Conservation (phyloP, 768 basidiomycete genomes). For the Boletus barrowsii region DNA sequence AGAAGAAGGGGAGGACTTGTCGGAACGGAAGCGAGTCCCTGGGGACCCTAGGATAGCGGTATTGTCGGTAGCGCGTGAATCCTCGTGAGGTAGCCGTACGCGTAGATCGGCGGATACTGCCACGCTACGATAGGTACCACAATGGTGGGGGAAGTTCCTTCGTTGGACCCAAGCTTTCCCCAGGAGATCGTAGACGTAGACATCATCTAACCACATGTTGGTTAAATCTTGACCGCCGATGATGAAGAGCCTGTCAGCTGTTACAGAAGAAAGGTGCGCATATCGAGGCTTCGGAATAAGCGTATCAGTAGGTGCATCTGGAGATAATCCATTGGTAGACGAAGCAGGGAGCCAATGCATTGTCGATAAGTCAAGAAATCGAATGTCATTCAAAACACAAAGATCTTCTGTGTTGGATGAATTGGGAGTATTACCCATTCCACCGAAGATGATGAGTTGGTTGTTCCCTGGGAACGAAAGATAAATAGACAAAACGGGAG, state of each 20-base stretch:
- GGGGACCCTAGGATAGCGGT: constrained; percentile 48
- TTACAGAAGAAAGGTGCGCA: constrained; percentile 89
- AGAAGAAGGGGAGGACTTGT: constrained; percentile 38
- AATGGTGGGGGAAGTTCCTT: constrained; percentile 85
- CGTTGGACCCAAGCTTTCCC: constrained; percentile 74
- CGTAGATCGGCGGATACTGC: constrained; percentile 71
- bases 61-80: constrained; percentile 41
- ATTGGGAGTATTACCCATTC: constrained; percentile 83
- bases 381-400: constrained; percentile 90
- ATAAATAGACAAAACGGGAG: constrained; percentile 10
- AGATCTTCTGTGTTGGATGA: constrained; percentile 73
- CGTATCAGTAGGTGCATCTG: constrained; percentile 39
- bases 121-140: constrained; percentile 93
- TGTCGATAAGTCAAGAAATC: constrained; percentile 76
- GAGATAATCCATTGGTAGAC: constrained; percentile 29
- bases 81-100: constrained; percentile 68
- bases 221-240: constrained; percentile 94
- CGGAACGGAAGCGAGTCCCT: constrained; percentile 56
- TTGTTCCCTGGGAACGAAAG: constrained; percentile 59
- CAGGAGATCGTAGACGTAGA: constrained; percentile 83
- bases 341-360: constrained; percentile 65
- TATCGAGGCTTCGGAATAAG: constrained; percentile 83
- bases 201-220: constrained; percentile 92
- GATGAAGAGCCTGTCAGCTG: constrained; percentile 79
- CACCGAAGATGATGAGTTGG: constrained; percentile 90